Percentiles rank a stretch among this genome's conserved stretches.
Evolutionary conservation across 257 asterid species (phyloP).

Genomic region (Solanum dulcamara): DNA sequence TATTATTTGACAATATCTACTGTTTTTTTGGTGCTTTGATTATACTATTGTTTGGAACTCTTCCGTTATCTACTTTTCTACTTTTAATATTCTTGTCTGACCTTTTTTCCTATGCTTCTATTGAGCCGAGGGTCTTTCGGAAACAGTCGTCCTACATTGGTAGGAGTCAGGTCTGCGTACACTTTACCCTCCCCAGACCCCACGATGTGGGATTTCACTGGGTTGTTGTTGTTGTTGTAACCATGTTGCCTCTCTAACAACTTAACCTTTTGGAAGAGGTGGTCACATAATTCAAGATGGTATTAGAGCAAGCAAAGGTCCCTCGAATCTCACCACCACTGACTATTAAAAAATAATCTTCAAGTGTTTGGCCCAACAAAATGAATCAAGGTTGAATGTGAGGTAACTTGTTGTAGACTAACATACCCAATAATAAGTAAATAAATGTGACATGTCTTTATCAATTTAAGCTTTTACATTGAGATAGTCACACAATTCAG

Average conservation of each 20-base stretch:
- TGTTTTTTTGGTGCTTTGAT: too few relatives aligned
- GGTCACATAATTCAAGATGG: not conserved
- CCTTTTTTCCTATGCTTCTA: too few relatives aligned
- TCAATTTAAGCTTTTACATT: not conserved
- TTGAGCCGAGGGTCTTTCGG: too few relatives aligned
- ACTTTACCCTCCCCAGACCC: too few relatives aligned
- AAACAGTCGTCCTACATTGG: too few relatives aligned
- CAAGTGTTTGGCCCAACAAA: not conserved
- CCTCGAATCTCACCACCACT: not conserved
- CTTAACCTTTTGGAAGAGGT: not conserved
- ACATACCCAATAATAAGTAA: not conserved
- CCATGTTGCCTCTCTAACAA: not conserved
- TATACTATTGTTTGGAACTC: too few relatives aligned
- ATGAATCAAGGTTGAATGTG: not conserved
- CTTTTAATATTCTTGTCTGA: too few relatives aligned
- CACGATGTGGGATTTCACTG: too few relatives aligned
- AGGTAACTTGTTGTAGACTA: not conserved
- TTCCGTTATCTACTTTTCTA: too few relatives aligned
- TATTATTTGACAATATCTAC: too few relatives aligned
- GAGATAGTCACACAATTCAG: not conserved
- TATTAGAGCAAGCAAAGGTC: not conserved
- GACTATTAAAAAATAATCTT: not conserved
- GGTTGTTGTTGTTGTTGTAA: too few relatives aligned
- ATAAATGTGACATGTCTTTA: not conserved
- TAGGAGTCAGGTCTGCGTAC: too few relatives aligned